A percentile compares a stretch with the other conserved stretches of the same genome.
Conservation (phyloP, 2,329 filamentous ascomycete species). For the Cephalotrichum gorgonifer region DNA sequence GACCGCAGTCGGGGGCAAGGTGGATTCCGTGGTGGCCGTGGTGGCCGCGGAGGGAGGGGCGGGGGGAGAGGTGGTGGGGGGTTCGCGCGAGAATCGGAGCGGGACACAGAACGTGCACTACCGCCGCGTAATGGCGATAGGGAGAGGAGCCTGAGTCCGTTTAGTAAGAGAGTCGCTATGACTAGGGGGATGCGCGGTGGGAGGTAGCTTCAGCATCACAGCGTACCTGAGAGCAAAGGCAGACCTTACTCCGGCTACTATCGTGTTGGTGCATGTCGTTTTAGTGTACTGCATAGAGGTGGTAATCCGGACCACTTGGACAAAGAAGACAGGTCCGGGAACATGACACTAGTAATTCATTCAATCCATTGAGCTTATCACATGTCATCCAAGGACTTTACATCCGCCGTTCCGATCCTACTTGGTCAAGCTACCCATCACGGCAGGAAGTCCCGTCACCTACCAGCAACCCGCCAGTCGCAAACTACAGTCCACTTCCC, state of each 20-base stretch:
- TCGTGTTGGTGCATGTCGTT: too few relatives aligned
- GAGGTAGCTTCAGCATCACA: background rate
- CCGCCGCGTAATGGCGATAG: background rate
- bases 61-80: background rate
- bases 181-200: background rate
- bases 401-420: background rate
- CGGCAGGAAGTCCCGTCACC: background rate
- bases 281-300: too few relatives aligned
- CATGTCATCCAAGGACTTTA: too few relatives aligned
- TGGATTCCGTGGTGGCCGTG: background rate
- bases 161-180: constrained; percentile 4
- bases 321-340: too few relatives aligned
- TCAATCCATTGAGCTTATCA: too few relatives aligned
- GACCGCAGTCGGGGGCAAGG: background rate
- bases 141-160: constrained; percentile 4
- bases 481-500: constrained; percentile 4
- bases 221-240: background rate
- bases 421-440: too few relatives aligned
- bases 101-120: too few relatives aligned
- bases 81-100: background rate
- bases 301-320: too few relatives aligned
- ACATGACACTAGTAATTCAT: too few relatives aligned
- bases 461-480: constrained; percentile 1
- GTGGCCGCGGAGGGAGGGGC: background rate
- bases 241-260: background rate